Conservation (phyloP, 768 basidiomycete species). For the Cantharellus cinnabarinus region DNA sequence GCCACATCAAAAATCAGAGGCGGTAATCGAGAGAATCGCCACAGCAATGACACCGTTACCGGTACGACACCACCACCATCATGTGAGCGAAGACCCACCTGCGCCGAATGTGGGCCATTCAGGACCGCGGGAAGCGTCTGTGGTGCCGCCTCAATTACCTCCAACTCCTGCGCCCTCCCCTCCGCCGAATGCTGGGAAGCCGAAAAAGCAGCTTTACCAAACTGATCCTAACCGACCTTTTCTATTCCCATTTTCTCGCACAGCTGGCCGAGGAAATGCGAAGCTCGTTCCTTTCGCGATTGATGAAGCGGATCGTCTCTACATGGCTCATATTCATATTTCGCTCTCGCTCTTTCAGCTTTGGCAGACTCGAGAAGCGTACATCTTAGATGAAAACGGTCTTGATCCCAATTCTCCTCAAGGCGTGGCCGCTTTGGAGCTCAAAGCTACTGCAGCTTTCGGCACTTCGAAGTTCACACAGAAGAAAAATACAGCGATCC, state of each 20-base stretch:
- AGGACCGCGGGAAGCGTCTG: constrained; percentile 13
- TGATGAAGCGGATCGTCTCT: constrained; percentile 84
- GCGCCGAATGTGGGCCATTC: not conserved
- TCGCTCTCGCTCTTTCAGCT: constrained; percentile 78
- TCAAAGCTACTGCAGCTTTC: not conserved
- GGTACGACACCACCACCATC: constrained; percentile 83
- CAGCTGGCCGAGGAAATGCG: constrained; percentile 10
- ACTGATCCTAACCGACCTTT: constrained; percentile 91
- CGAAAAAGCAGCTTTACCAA: constrained; percentile 96
- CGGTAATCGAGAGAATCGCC: constrained; percentile 39
- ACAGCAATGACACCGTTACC: constrained; percentile 89
- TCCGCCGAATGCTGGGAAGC: constrained; percentile 53
- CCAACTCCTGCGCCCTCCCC: constrained; percentile 78
- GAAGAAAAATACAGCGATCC: not conserved
- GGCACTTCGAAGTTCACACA: not conserved
- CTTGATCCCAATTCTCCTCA: constrained; percentile 16
- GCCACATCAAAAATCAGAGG: constrained; percentile 16
- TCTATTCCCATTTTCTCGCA: constrained; percentile 81
- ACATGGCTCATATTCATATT: constrained; percentile 76
- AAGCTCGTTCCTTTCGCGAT: constrained; percentile 82
- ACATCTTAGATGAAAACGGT: constrained; percentile 83
- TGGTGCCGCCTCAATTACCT: constrained; percentile 6
- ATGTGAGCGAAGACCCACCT: constrained; percentile 31
- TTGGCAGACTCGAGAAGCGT: constrained; percentile 91
- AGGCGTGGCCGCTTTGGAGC: not conserved